phyloP scores from a whole-genome alignment of 768 basidiomycete genomes.

The Royoungia palumana region DNA sequence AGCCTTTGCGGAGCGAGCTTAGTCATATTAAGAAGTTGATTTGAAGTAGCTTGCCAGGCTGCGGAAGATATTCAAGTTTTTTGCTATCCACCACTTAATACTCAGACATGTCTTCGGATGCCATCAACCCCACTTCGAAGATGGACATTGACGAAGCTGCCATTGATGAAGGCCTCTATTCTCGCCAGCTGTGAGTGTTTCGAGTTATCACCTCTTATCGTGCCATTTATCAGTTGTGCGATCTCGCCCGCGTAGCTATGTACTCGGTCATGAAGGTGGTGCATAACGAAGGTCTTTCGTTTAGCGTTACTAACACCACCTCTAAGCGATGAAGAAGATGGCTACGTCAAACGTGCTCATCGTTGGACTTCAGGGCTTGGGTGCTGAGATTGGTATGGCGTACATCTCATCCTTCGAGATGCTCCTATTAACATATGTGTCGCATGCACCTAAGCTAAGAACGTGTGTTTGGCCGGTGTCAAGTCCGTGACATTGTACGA shows the following conservation, averaged over 20 bases:
- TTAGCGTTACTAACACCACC: slow-evolving; percentile 16
- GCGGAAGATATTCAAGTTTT: not conserved
- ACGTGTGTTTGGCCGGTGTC: slow-evolving; percentile 91
- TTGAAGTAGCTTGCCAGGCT: no score
- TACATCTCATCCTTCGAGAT: slow-evolving; percentile 1
- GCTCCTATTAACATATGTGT: slow-evolving; percentile 6
- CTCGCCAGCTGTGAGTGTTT: slow-evolving; percentile 78
- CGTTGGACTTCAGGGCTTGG: slow-evolving; percentile 87
- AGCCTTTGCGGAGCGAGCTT: slow-evolving; percentile 7
- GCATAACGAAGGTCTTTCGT: not conserved
- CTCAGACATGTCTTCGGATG: slow-evolving; percentile 33
- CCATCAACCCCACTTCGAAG: slow-evolving; percentile 37
- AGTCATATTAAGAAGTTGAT: no score
- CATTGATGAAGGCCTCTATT: slow-evolving; percentile 93
- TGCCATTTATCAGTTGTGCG: slow-evolving; percentile 12
- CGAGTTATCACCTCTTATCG: slow-evolving; percentile 14
- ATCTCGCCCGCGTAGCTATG: slow-evolving; percentile 58
- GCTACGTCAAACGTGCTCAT: slow-evolving; percentile 93
- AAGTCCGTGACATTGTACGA: slow-evolving; percentile 97
- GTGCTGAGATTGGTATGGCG: slow-evolving; percentile 85
- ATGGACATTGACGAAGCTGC: slow-evolving; percentile 87
- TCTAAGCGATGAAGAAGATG: slow-evolving; percentile 98
- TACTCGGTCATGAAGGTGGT: slow-evolving; percentile 92
- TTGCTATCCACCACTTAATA: not conserved
- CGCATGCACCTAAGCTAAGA: slow-evolving; percentile 61